phyloP scores from a whole-genome alignment of 495 filamentous ascomycete genomes.

The Penicillium dipodomyicola region DNA sequence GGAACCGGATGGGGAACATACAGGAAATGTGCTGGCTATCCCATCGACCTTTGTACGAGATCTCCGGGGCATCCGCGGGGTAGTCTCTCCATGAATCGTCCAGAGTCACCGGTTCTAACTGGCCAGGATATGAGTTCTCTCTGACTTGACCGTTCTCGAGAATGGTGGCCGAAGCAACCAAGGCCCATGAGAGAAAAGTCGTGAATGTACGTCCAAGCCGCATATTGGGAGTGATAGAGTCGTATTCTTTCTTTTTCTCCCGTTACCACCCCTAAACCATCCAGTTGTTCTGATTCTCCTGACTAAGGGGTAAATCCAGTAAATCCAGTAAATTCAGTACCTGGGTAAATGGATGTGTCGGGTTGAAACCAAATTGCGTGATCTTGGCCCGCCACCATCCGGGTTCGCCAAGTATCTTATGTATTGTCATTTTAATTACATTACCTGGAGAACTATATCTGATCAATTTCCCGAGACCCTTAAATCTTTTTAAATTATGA shows the following conservation, averaged over 20 bases:
- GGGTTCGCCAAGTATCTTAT: not conserved
- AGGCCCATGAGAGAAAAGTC: conserved; percentile 17
- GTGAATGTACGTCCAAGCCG: conserved; percentile 14
- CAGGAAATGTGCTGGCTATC: conserved; percentile 64
- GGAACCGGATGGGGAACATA: conserved; percentile 42
- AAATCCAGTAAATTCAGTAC: not conserved
- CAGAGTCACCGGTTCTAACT: conserved; percentile 23
- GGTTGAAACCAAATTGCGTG: conserved; percentile 4
- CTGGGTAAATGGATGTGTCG: not conserved
- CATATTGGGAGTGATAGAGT: conserved; percentile 16
- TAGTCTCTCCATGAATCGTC: conserved; percentile 50
- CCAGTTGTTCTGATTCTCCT: not conserved
- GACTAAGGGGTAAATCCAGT: not conserved
- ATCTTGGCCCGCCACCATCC: conserved; percentile 2
- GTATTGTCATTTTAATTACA: not conserved
- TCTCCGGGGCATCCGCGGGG: conserved; percentile 52
- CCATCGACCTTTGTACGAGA: conserved; percentile 71
- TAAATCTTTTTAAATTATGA: not conserved
- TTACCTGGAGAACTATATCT: not conserved
- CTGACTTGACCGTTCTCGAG: conserved; percentile 62
- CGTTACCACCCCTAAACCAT: not conserved
- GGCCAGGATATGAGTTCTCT: conserved; percentile 37
- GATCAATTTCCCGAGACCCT: conserved; percentile 1
- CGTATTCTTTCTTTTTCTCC: not conserved
- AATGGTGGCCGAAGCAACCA: conserved; percentile 46